phyloP scores from a whole-genome alignment of 176 grass and related monocot species.

The Oropetium thomaeum region DNA sequence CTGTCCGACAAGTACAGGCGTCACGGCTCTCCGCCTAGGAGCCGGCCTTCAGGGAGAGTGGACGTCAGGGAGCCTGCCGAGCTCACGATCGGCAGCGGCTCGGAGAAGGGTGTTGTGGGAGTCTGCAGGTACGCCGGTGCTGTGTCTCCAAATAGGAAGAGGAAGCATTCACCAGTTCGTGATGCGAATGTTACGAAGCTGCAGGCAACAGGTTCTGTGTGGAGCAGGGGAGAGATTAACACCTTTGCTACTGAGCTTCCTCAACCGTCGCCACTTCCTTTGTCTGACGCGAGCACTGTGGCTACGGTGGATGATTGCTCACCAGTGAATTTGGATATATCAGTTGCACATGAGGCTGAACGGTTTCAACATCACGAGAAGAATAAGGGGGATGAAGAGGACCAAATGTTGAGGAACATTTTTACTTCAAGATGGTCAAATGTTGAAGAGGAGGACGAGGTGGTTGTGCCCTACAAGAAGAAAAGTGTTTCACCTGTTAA shows the following conservation, averaged over 20 bases:
- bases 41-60: slow-evolving; percentile 3
- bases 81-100: slow-evolving; percentile 52
- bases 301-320: not conserved
- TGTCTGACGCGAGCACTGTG: not conserved
- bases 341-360: slow-evolving; percentile 28
- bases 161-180: slow-evolving; percentile 60
- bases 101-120: slow-evolving; percentile 30
- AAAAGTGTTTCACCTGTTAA: slow-evolving; percentile 28
- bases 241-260: not conserved
- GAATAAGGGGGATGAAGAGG: slow-evolving; percentile 36
- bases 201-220: not conserved
- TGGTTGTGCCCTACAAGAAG: slow-evolving; percentile 41
- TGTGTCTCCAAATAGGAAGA: slow-evolving; percentile 44
- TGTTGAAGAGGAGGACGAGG: slow-evolving; percentile 43
- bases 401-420: slow-evolving; percentile 52
- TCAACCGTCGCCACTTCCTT: slow-evolving; percentile 15
- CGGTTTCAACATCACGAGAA: not conserved
- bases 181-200: slow-evolving; percentile 45
- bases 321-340: slow-evolving; percentile 28
- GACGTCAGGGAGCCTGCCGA: slow-evolving; percentile 67
- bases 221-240: slow-evolving; percentile 1
- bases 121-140: slow-evolving; percentile 10
- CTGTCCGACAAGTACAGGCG: not conserved
- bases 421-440: slow-evolving; percentile 76
- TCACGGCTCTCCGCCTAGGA: slow-evolving; percentile 28